Evolutionary conservation across 2,329 filamentous ascomycete species (phyloP).

Genomic region (Sarocladium kiliense): DNA sequence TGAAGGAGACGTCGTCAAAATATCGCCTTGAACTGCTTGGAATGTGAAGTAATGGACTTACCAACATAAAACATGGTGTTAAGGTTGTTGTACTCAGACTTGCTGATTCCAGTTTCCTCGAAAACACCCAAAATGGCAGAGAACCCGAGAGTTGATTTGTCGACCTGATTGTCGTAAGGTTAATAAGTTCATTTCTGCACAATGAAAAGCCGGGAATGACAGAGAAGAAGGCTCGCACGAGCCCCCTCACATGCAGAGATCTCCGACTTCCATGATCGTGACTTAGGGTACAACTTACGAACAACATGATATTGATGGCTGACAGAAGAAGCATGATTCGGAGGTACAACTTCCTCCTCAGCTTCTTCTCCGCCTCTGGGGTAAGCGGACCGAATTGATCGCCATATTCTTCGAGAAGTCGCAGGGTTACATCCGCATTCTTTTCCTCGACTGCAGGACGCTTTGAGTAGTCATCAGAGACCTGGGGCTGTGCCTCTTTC

Average conservation of each 20-base stretch:
- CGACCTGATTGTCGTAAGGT: conserved; percentile 28
- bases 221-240: no score
- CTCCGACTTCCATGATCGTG: no score
- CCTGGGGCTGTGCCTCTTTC: background rate
- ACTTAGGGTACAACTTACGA: no score
- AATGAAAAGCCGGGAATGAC: no score
- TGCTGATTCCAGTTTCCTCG: conserved; percentile 31
- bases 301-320: conserved; percentile 30
- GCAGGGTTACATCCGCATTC: conserved; percentile 13
- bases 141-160: conserved; percentile 35
- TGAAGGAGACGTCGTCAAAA: no score
- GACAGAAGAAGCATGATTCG: conserved; percentile 24
- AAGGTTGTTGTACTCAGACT: conserved; percentile 33
- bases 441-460: background rate
- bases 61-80: conserved; percentile 37
- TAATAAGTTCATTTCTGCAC: no score
- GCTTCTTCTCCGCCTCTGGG: conserved; percentile 23
- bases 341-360: conserved; percentile 27
- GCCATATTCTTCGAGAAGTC: conserved; percentile 28
- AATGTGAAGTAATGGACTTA: no score
- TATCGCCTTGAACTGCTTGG: no score
- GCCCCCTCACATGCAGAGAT: no score
- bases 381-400: conserved; percentile 24
- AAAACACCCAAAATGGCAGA: conserved; percentile 35
- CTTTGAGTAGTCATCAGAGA: background rate